Percentiles rank a stretch among this genome's conserved stretches.
Evolutionary conservation across 2,329 filamentous ascomycete species (phyloP).

Genomic region (Cryphonectria japonica): DNA sequence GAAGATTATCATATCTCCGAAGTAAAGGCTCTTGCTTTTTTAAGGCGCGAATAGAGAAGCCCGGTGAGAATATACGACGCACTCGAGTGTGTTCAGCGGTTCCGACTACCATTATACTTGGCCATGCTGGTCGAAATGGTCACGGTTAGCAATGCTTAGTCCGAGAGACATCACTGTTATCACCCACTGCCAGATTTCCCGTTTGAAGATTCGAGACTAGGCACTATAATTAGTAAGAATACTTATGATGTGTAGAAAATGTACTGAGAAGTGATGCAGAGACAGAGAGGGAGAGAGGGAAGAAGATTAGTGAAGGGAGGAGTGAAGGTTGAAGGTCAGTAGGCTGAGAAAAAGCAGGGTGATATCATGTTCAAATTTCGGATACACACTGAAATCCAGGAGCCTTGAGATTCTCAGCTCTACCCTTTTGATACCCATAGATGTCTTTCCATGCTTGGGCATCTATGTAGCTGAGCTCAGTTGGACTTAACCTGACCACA

Average conservation of each 20-base stretch:
- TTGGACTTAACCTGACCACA: slow-evolving; percentile 10
- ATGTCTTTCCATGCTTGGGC: slow-evolving; percentile 23
- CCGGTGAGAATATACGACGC: slow-evolving; percentile 32
- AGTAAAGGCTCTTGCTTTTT: slow-evolving; percentile 35
- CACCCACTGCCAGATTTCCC: slow-evolving; percentile 1
- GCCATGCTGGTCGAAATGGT: neutral
- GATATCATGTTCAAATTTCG: neutral
- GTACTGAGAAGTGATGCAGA: too few species aligned
- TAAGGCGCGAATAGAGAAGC: slow-evolving; percentile 35
- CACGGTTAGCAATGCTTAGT: neutral
- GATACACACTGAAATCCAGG: slow-evolving; percentile 29
- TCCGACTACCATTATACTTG: slow-evolving; percentile 20
- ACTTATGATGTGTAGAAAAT: neutral
- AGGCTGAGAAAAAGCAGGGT: neutral
- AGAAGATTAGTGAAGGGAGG: neutral
- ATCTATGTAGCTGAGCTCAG: slow-evolving; percentile 15
- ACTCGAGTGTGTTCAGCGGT: slow-evolving; percentile 30
- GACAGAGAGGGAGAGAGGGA: too few species aligned
- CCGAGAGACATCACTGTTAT: neutral
- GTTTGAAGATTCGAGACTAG: neutral
- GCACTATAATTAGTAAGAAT: neutral
- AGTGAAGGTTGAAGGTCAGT: neutral
- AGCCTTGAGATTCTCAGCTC: slow-evolving; percentile 36
- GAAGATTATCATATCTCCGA: slow-evolving; percentile 27
- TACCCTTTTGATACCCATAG: slow-evolving; percentile 9